A percentile compares a stretch with the other conserved stretches of the same genome.
Conservation (phyloP, 305 asterid genomes). For the Salvia sclarea region DNA sequence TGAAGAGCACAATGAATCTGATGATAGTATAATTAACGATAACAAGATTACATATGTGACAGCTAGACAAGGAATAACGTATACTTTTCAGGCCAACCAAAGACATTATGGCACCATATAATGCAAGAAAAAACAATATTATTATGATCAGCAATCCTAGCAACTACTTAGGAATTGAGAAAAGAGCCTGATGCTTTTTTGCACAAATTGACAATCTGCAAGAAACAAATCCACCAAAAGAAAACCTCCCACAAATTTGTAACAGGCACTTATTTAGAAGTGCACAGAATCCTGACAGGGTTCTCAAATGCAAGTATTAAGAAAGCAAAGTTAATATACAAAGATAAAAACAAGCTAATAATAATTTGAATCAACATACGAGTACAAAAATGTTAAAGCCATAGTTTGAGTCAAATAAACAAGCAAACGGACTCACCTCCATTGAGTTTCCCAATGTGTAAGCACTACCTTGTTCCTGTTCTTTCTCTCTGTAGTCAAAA, state of each 20-base stretch:
- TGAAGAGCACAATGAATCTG: too few relatives aligned
- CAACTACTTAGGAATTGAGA: background rate
- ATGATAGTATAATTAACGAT: too few relatives aligned
- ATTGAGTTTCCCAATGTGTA: conserved; percentile 53
- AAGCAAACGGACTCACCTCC: conserved; percentile 59
- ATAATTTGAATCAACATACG: conserved; percentile 10
- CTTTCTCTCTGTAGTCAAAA: conserved; percentile 63
- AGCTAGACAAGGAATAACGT: too few relatives aligned
- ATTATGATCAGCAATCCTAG: too few relatives aligned
- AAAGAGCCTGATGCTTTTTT: background rate
- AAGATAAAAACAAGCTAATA: conserved; percentile 11
- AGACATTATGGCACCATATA: too few relatives aligned
- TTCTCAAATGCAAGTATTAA: conserved; percentile 13
- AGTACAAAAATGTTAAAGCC: conserved; percentile 12
- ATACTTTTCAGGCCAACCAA: too few relatives aligned
- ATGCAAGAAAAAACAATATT: too few relatives aligned
- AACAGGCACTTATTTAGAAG: background rate
- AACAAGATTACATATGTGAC: too few relatives aligned
- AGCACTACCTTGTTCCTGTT: conserved; percentile 57
- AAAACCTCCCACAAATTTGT: background rate
- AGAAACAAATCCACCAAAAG: conserved; percentile 6
- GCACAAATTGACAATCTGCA: conserved; percentile 26
- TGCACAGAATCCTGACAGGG: background rate
- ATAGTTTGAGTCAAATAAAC: background rate
- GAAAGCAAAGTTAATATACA: background rate